Conservation (phyloP, 176 grass and related monocot species). For the Raddia distichophylla region DNA sequence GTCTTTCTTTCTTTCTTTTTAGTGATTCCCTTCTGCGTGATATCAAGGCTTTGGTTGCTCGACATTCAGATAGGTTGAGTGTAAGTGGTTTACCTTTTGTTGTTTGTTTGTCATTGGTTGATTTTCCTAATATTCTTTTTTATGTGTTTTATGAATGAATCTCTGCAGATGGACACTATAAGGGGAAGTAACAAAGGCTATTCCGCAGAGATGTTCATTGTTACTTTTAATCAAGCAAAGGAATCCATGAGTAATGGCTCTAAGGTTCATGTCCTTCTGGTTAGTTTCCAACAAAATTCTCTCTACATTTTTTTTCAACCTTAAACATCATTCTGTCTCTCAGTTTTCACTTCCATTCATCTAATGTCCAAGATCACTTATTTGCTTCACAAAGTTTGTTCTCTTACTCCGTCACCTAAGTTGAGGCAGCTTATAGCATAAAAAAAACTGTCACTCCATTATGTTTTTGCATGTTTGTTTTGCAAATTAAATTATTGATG, state of each 20-base stretch:
- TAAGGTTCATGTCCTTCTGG: slow-evolving; percentile 84
- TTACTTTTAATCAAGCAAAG: slow-evolving; percentile 75
- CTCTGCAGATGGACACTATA: slow-evolving; percentile 74
- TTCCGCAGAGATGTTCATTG: slow-evolving; percentile 64
- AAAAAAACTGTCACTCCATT: neutral
- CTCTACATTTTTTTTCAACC: neutral
- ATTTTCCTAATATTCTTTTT: neutral
- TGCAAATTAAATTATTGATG: slow-evolving; percentile 53
- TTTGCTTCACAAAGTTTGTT: neutral
- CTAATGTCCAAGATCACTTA: neutral
- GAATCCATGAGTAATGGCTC: slow-evolving; percentile 48
- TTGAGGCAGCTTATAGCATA: neutral
- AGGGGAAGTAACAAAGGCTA: slow-evolving; percentile 73
- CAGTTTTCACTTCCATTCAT: neutral
- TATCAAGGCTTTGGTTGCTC: slow-evolving; percentile 63
- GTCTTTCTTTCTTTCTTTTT: slow-evolving; percentile 17
- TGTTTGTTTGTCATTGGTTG: neutral
- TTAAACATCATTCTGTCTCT: neutral
- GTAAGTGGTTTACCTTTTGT: slow-evolving; percentile 52
- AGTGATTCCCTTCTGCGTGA: slow-evolving; percentile 76
- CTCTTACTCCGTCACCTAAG: neutral
- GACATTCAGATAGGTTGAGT: slow-evolving; percentile 67
- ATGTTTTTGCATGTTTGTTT: neutral
- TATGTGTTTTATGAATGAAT: neutral
- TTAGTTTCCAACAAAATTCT: slow-evolving; percentile 47